Evolutionary conservation across 2,329 filamentous ascomycete genomes (phyloP), one percentile per base, ranked within the genome.

Genomic region (Ascochyta fabae): DNA sequence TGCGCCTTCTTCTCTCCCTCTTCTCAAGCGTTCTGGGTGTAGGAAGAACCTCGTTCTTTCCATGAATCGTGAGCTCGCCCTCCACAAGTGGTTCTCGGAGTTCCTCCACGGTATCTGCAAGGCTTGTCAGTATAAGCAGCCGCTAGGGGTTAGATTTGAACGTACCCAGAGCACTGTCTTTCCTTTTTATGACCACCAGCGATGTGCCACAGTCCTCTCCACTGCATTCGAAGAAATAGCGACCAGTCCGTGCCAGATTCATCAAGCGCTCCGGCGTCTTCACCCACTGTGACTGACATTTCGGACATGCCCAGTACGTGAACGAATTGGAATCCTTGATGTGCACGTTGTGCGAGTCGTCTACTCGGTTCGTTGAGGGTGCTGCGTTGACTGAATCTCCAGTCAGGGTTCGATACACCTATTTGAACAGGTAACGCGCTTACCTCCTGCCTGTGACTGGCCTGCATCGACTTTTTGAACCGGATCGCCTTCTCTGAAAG

Each of bases 291-390:
- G 24, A 16, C 3, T n/a, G 15, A 16, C 48, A 52, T 12, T n/a
- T 34, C n/a, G 48, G 48, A 15, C 48, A 52, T 2, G n/a, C 35
- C 48, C 48, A 52, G 22, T 27, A 41, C 23, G 23, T 26, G 7
- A n/a, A 12, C 10, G 9, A 13, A 15, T 10, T 10, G 24, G 22
- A 0, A 15, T 27, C 39, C 24, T 16, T n/a, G 6, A 27, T 31
- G 22, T 29, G 19, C 5, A 49, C n/a, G 4, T 15, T 35, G 19
- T 49, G 15, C 13, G 31, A 33, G 31, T 29, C 23, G 2, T 7
- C 22, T 8, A 9, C 29, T 36, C 7, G 8, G 19, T 26, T 13
- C 4, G 24, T 10, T 33, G 16, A 33, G 4, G 10, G 12, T 39
- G 45, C 26, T 29, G 10, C 5, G 16, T 39, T 39, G 36, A 23